Conservation (phyloP, 371 early-diverging fungal genomes). For the Phascolomyces articulosus region DNA sequence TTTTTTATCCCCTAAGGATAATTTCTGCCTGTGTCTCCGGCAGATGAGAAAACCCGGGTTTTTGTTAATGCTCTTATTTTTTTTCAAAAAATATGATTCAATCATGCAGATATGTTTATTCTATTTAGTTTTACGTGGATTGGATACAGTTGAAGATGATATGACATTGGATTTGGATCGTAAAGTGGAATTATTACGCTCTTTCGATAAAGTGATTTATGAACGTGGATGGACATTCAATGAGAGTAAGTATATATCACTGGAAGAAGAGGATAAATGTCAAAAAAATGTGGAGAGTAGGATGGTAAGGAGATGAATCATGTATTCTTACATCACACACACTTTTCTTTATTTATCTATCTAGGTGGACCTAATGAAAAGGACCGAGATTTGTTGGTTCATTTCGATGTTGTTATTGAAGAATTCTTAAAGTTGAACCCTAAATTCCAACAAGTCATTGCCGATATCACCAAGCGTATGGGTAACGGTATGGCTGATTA, state of each 20-base stretch:
- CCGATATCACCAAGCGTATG: conserved; percentile 91
- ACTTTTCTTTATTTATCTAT: not conserved
- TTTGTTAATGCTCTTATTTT: no score
- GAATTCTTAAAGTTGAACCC: conserved; percentile 83
- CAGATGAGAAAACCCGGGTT: not conserved
- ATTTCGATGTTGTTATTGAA: conserved; percentile 88
- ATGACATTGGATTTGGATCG: conserved; percentile 83
- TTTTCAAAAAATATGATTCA: no score
- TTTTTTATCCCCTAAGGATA: conserved; percentile 1
- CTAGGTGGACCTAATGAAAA: conserved; percentile 90
- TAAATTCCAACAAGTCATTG: conserved; percentile 83
- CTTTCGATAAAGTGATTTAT: conserved; percentile 82
- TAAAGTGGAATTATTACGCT: conserved; percentile 77
- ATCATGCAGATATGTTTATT: conserved; percentile 80
- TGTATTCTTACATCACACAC: no score
- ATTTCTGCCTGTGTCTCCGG: not conserved
- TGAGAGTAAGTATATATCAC: conserved; percentile 76
- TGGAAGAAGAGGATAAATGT: no score
- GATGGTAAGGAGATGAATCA: no score
- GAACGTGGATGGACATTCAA: conserved; percentile 87
- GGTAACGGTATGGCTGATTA: conserved; percentile 95
- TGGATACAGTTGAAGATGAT: conserved; percentile 98
- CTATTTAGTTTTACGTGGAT: conserved; percentile 92
- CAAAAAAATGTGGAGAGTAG: no score
- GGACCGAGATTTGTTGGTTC: conserved; percentile 86